These are phyloP conservation scores for Thelonectria olida DNA, from an alignment of 2,329 filamentous ascomycete species.

Conservation along the genomic window DNA sequence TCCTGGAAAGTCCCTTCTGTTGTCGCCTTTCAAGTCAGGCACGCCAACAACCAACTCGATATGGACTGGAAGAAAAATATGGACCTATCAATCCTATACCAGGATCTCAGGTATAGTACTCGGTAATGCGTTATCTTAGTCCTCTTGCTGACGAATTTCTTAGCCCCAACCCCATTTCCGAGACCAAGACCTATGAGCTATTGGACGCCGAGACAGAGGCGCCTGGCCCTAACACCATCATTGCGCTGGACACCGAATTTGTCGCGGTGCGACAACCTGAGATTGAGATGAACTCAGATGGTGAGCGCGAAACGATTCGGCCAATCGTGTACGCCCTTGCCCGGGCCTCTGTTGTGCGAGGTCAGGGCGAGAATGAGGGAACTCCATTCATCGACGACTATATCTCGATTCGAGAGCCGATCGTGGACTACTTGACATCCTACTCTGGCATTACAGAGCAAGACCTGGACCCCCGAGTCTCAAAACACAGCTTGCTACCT, in stretches of 20 bases:
- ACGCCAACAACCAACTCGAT: conserved; percentile 83
- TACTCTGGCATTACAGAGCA: conserved; percentile 91
- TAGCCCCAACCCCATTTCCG: conserved; percentile 51
- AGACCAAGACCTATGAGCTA: conserved; percentile 65
- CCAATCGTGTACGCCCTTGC: conserved; percentile 91
- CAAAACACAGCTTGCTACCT: conserved; percentile 82
- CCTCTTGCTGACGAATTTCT: conserved; percentile 13
- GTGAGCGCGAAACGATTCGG: conserved; percentile 87
- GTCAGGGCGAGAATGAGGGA: conserved; percentile 79
- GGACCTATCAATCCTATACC: conserved; percentile 85
- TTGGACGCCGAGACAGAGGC: conserved; percentile 69
- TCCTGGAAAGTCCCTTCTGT: conserved; percentile 94
- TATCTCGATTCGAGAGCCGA: conserved; percentile 87
- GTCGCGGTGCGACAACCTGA: conserved; percentile 92
- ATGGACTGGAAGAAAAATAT: conserved; percentile 85
- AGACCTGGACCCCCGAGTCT: conserved; percentile 83
- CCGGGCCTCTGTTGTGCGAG: conserved; percentile 90
- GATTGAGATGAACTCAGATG: conserved; percentile 95
- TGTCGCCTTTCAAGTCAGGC: conserved; percentile 84
- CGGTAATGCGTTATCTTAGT: not conserved
- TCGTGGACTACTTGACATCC: conserved; percentile 94
- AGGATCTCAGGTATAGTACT: conserved; percentile 65
- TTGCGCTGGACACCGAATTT: conserved; percentile 96
- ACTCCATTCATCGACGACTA: conserved; percentile 97
- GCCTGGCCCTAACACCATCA: conserved; percentile 76